Evolutionary conservation across 805 yeast species (phyloP), one percentile per base, ranked within the genome.

Genomic region (Lachancea waltii): DNA sequence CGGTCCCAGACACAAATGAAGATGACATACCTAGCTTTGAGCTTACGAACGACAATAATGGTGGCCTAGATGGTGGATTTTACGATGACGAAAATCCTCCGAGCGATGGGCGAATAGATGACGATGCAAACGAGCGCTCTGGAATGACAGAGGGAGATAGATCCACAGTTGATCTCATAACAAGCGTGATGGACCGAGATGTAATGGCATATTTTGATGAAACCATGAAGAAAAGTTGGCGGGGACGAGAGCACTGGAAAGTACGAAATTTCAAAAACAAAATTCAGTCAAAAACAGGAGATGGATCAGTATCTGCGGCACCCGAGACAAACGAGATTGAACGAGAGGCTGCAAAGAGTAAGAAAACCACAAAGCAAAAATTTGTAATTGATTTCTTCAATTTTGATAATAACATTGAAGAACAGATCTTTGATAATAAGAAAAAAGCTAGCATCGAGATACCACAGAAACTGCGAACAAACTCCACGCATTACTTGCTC

Each of bases 241-340:
- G 94, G 20, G 97, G 97, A 7, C 83, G 90, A 10, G 90, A 85
- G 47, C 94, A 85, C 61, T 90, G 97, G 97, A 83, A 82, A 60
- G 81, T 90, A 8, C 65, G 72, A 29, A 72, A 76, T 10, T 58
- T 81, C 33, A 80, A 76, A 50, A 68, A 69, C 46, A 45, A 36
- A 30, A 18, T 30, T 39, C 30, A 31, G 6, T 19, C 30, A 13
- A 39, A 47, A 26, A 17, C 33, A 15, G 22, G 28, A 10, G 41
- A 34, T 15, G 22, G 25, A n/a, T n/a, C n/a, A n/a, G n/a, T n/a
- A n/a, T n/a, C n/a, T n/a, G n/a, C n/a, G n/a, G n/a, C n/a, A n/a
- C n/a, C n/a, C n/a, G n/a, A n/a, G n/a, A n/a, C n/a, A n/a, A 33
- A 15, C 9, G 29, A 34, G 13, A 36, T 31, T 17, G 34, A 33